A percentile compares a stretch with the other conserved stretches of the same genome.
phyloP scores from a whole-genome alignment of 202 grass and related monocot species.

The Setaria viridis region DNA sequence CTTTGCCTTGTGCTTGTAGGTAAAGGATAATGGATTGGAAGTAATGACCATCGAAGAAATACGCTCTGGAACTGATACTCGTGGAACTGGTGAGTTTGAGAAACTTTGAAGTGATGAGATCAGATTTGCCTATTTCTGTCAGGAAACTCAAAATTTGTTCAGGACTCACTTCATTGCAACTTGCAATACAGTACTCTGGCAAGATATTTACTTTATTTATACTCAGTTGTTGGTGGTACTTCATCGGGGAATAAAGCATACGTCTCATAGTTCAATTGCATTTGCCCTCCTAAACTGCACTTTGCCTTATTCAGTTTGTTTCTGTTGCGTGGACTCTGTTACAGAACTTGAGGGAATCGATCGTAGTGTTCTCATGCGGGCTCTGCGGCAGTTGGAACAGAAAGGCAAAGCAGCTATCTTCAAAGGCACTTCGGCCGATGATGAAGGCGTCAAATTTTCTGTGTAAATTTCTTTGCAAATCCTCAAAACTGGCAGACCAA shows the following conservation, averaged over 20 bases:
- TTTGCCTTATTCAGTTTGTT: neutral
- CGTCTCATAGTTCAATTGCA: conserved; percentile 14
- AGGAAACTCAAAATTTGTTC: neutral
- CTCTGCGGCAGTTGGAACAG: conserved; percentile 73
- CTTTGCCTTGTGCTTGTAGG: conserved; percentile 57
- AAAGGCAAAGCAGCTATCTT: conserved; percentile 91
- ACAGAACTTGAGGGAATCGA: conserved; percentile 92
- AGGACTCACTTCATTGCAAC: neutral
- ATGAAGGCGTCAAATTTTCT: conserved; percentile 89
- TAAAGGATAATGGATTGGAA: conserved; percentile 88
- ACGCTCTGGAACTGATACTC: conserved; percentile 90
- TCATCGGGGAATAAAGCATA: neutral
- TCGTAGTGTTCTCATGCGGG: conserved; percentile 77
- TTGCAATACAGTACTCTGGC: neutral
- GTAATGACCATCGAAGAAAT: conserved; percentile 93
- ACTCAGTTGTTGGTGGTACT: neutral
- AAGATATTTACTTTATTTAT: conserved; percentile 14
- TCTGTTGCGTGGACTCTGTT: conserved; percentile 29
- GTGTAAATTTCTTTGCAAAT: conserved; percentile 47
- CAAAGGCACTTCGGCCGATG: conserved; percentile 85
- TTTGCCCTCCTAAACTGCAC: conserved; percentile 1
- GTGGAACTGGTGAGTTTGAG: conserved; percentile 64
- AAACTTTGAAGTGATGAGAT: neutral
- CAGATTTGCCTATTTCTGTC: neutral
- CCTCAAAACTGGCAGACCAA: neutral